Base-by-base conservation (phyloP, 1,284 basidiomycete species). In the Ganoderma multipileum region DNA sequence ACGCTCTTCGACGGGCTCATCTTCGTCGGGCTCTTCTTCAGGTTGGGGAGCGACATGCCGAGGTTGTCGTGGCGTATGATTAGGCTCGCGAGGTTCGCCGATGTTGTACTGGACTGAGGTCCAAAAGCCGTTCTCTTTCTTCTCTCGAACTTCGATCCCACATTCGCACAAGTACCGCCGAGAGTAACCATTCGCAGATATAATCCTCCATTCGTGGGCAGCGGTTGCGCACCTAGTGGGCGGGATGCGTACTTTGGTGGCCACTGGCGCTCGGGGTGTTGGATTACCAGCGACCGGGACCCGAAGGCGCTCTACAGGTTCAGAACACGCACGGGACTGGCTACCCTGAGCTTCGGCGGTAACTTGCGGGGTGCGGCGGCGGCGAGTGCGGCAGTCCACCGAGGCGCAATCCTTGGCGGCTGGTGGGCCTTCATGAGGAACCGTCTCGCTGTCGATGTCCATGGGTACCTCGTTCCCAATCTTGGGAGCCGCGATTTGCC, bases 91-190 rank as follows among this genome's bases (percentile, higher is more conserved):
- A 36, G 20, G 59, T 36, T 63, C 44, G 38, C 39, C 57, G 23
- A 60, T 14, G 9, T 38, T 57, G 14, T 52, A 63, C 23, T 64
- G 55, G 28, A 50, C 58, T 23, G 61, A 18, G 11, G 44, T 65
- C 72, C 73, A 73, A 41, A 28, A 72, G 4, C 66, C 70, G 16
- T 68, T 52, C 12, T 54, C 47, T 55, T 74, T 74, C 66, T 71
- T 73, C 69, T 75, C 74, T 14, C 57, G 60, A 16, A 74, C 66
- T 2, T 63, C 44, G 8, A 67, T 52, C 0, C 63, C 58, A 30
- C 71, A 75, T 1, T n/a, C 6, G 64, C 73, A 75, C 4, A 68
- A 1, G 23, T 75, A 75, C 5, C 47, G 57, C 38, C 73, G 59
- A 33, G 63, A 26, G 60, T 6, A 41, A 4, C 44, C 63, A 30